Evolutionary conservation across 352 stramenopile genomes (phyloP), one percentile per base, ranked within the genome.

Genomic region (Pelagophyceae sp.): DNA sequence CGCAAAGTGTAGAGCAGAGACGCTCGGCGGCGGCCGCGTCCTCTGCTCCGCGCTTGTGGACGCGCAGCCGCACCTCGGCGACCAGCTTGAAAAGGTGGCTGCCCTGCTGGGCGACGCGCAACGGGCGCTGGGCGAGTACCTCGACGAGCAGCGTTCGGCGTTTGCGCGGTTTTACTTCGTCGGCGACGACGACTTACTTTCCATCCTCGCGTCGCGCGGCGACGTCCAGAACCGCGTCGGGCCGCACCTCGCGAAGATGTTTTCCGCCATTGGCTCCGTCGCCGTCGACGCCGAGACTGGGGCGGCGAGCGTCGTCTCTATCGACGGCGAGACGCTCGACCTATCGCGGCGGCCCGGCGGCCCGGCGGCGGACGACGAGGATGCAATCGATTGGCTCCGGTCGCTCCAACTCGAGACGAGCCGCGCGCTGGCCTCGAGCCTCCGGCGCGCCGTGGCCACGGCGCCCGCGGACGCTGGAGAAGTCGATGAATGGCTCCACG

Each of bases 111-210:
- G 87, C 3, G 97, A 98, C n/a, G 98, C 99, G 38, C 96, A 99
- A 83, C 96, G 97, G 82, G 95, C 95, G n/a, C 86, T 99, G 15
- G 96, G 97, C 76, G 94, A 99, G 79, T 99, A 99, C 82, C 88
- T 99, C 15, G 95, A 99, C 82, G 97, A 95, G 25, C 96, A 99
- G 84, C 90, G 96, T 54, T 91, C 89, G 70, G 91, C 92, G 60
- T 97, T 98, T 77, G 91, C 85, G 77, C 93, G 97, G n/a, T 99
- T 99, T 82, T 99, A 99, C 83, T 99, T 99, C 79, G 90, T 99
- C 19, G 97, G 96, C 65, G 96, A 99, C 81, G 97, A 99, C 87
- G 97, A 99, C 86, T 89, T 99, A 72, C 89, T 99, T 31, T 97
- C 99, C 85, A 99, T 99, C 83, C 98, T 99, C 72, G 97, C 96